Percentiles rank a stretch among this genome's conserved stretches.
Conservation (phyloP, 352 stramenopile species). For the Globisporangium uncinulatum region DNA sequence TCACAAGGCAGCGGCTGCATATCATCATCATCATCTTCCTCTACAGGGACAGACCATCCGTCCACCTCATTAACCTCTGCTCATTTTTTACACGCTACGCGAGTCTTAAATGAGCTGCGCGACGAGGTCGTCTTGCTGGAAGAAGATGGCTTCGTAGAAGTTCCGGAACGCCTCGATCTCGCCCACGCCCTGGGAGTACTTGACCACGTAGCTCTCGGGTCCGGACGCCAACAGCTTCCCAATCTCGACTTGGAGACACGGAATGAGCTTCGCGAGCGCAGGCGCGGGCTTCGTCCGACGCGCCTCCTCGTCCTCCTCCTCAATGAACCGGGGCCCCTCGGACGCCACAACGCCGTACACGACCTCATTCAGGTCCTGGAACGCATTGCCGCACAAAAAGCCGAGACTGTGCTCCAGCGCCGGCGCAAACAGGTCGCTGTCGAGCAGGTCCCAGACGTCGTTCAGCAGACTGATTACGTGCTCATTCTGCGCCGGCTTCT, state of each 20-base stretch:
- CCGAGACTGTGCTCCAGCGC: constrained; percentile 66
- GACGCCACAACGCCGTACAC: constrained; percentile 44
- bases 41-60: no score
- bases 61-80: no score
- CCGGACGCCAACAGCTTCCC: constrained; percentile 57
- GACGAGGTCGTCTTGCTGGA: constrained; percentile 44
- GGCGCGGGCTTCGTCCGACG: constrained; percentile 39
- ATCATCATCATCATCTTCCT: no score
- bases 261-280: constrained; percentile 74
- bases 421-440: constrained; percentile 71
- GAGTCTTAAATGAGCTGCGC: constrained; percentile 27
- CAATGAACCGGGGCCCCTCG: constrained; percentile 12
- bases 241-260: constrained; percentile 63
- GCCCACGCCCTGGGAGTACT: constrained; percentile 72
- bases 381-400: constrained; percentile 73
- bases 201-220: constrained; percentile 49
- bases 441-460: constrained; percentile 76
- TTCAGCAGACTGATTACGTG: constrained; percentile 76
- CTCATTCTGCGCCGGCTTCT: constrained; percentile 58
- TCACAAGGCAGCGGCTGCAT: no score
- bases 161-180: constrained; percentile 79
- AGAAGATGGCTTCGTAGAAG: constrained; percentile 84
- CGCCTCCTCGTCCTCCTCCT: constrained; percentile 23
- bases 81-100: not conserved
- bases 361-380: constrained; percentile 74